Base-by-base conservation (phyloP, 371 early-diverging fungal species). In the Haplosporangium sp. region DNA sequence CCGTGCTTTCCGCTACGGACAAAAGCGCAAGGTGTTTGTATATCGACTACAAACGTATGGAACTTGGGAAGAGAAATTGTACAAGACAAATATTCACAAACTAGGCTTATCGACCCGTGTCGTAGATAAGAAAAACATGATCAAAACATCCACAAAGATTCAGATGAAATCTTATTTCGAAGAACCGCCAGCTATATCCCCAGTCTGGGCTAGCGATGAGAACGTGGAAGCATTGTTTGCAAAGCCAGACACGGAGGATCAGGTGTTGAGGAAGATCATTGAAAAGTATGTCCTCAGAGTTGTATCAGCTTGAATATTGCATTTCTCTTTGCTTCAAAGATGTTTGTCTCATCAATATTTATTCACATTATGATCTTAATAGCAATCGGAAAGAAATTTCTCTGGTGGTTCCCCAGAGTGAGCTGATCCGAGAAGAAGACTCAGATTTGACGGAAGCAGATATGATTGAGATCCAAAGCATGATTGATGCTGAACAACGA, bases 1-100 rank as follows among this genome's bases (percentile, higher is more conserved):
- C 2, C 85, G 97, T 35, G 91, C 91, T 2, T 95, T 93, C 74
- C 86, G 95, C 20, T 91, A 93, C 63, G 95, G 95, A 1, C 96
- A 96, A 82, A 87, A 76, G 45, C 84, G 87, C 52, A 84, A 83
- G 7, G 95, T 95, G 13, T 93, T 85, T 81, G 94, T 96, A 13
- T 96, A 95, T 72, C 86, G 95, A n/a, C 81, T 95, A 47, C 69
- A 87, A 40, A 87, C 91, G 1, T 72, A 69, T 39, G 88, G 84
- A 40, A 88, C 89, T 0, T 86, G 86, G 82, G 94, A 92, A 69
- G 86, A 87, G n/a, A 83, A 71, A 57, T 55, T 91, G 48, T 85
- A 84, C 61, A 85, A 79, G 45, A 85, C 78, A 65, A 87, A 89
- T 70, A 61, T 89, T 1, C 85, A 87, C 65, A 92, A 90, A 65